Conservation (phyloP, 2,329 filamentous ascomycete species). For the Talaromyces sp. region DNA sequence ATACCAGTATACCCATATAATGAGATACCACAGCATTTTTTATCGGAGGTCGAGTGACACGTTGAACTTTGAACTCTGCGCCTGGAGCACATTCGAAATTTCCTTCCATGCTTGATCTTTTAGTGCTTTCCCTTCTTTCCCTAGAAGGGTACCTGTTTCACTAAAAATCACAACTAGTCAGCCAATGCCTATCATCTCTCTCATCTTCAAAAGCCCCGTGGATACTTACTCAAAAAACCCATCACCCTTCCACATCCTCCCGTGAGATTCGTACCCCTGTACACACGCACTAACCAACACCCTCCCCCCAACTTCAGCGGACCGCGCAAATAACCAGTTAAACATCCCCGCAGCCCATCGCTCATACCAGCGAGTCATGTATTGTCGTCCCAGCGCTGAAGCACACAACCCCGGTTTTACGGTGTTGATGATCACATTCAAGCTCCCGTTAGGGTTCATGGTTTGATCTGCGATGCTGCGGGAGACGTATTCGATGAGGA, state of each 20-base stretch:
- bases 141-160: constrained; percentile 30
- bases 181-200: not conserved
- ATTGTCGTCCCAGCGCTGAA: constrained; percentile 43
- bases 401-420: constrained; percentile 45
- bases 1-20: constrained; percentile 4
- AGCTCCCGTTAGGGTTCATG: constrained; percentile 30
- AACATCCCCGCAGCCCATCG: constrained; percentile 34
- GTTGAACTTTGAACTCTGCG: constrained; percentile 24
- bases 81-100: constrained; percentile 34
- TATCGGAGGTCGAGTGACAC: not conserved
- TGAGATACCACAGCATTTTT: constrained; percentile 14
- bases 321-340: constrained; percentile 40
- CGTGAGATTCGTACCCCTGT: constrained; percentile 43
- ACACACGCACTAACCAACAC: constrained; percentile 42
- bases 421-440: constrained; percentile 45
- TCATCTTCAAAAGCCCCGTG: not conserved
- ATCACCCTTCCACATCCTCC: constrained; percentile 22
- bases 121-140: constrained; percentile 34
- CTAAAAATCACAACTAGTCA: constrained; percentile 1
- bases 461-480: constrained; percentile 35
- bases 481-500: constrained; percentile 43
- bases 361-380: constrained; percentile 32
- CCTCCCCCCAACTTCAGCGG: constrained; percentile 44
- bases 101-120: constrained; percentile 43
- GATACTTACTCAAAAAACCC: constrained; percentile 27